Evolutionary conservation across 352 stramenopile species (phyloP), one percentile per base, ranked within the genome.

Genomic region (Globisporangium irregulare): DNA sequence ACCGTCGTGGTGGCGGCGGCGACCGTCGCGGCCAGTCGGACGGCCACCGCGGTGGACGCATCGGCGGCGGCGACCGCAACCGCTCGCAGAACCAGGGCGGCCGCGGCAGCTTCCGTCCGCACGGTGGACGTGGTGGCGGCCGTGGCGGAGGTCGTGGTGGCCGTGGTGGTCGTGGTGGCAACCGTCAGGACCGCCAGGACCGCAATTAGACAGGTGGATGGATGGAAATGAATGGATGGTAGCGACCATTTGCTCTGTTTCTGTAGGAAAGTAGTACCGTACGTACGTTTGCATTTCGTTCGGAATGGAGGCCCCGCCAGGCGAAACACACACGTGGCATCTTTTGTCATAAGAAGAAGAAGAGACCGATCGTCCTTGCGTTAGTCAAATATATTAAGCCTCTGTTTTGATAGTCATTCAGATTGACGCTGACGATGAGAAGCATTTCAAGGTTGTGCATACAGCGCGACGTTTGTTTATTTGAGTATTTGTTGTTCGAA

Each of bases 61-160:
- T 68, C 53, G 75, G 77, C 4, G 54, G 54, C 3, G 54, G 66
- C 51, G 67, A 75, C 69, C 63, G 78, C 9, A 55, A 77, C 29
- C 59, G 70, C n/a, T 66, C 69, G 65, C 69, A 74, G 24, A 64
- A 67, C 41, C 73, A 79, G 64, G 71, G 76, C 72, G 76, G 79
- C 54, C 77, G 85, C 46, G 76, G 79, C 54, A 79, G 85, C 46
- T 86, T 81, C 64, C 73, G 75, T 69, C 75, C 75, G 22, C 68
- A 84, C 51, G 73, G 81, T 59, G 82, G 78, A 61, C 68, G 77
- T n/a, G 80, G 82, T 41, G 79, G 77, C 36, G 76, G 76, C 59
- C 69, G 80, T 54, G 73, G 77, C 66, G 70, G 80, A 59, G 75
- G 63, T 41, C 41, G 80, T 69, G 76, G 77, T 34, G 73, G 78